Evolutionary conservation across 305 asterid genomes (phyloP), one percentile per base, ranked within the genome.

Genomic region (Solanum chacoense): DNA sequence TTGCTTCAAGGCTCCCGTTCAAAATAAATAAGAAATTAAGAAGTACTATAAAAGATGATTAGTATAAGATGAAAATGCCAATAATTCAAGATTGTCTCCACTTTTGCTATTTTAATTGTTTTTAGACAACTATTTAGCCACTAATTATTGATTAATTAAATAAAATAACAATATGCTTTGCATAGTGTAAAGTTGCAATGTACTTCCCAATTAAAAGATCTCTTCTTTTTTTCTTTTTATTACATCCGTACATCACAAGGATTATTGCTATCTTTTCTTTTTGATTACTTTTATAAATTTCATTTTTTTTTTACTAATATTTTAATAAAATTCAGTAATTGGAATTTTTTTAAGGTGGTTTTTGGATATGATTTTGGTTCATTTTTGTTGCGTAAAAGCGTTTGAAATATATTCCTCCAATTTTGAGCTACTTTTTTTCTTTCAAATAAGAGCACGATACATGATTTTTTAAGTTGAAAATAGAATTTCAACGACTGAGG

Each of bases 221-320:
- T 65, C 31, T 9, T 22, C 69, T 69, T 77, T 83, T 63, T 76
- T 5, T 32, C 10, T 65, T 84, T 84, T 31, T 24, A 84, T 13
- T 87, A 71, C 73, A 28, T 85, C 90, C 92, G 92, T 89, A 88
- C 91, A 85, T 32, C 31, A 36, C 90, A 65, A 88, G 87, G 90
- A 90, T 69, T 45, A 77, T 84, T 73, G 42, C 85, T 10, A 45
- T 40, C n/a, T 18, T 28, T 85, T 84, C 12, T 59, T 35, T 36
- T 45, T 50, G 16, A 16, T 85, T 4, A 22, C n/a, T 36, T 35
- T 36, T 38, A 55, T 10, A 84, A 86, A 26, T 67, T 34, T 34
- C 26, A 0, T 88, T 34, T 55, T 16, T 13, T 28, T 42, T 28
- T 55, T 11, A n/a, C 38, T 11, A 31, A 75, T 75, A 20, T 13